Conservation (phyloP, 306 rosid species). For the Ceratonia siliqua region DNA sequence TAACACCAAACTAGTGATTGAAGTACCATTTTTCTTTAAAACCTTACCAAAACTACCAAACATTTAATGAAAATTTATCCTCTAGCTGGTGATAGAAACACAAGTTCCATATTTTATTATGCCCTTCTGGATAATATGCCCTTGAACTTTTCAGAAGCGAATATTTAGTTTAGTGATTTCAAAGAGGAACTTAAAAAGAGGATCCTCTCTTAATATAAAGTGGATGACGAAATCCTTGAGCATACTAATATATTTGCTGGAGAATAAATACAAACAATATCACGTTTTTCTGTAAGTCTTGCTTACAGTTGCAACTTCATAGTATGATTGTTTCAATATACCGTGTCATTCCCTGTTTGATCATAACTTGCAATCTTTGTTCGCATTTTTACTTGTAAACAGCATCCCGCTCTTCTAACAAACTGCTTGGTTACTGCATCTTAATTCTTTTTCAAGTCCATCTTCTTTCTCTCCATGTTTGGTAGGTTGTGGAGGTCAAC, state of each 20-base stretch:
- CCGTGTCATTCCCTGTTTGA: neutral
- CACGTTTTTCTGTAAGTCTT: neutral
- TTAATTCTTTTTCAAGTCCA: neutral
- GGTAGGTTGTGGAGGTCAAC: conserved; percentile 80
- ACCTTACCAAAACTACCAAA: neutral
- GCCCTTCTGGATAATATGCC: neutral
- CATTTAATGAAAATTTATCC: neutral
- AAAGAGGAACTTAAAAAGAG: neutral
- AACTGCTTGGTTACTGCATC: neutral
- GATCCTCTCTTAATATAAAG: neutral
- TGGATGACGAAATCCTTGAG: neutral
- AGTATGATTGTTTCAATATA: neutral
- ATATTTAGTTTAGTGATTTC: neutral
- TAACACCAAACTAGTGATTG: neutral
- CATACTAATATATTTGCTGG: neutral
- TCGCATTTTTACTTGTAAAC: neutral
- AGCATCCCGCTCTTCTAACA: neutral
- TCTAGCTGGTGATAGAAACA: neutral
- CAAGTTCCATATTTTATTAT: neutral
- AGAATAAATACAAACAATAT: neutral
- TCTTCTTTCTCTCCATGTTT: conserved; percentile 18
- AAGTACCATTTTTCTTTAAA: neutral
- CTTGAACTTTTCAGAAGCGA: neutral
- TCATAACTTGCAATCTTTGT: neutral
- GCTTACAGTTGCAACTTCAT: neutral